Base-by-base conservation (phyloP, 2,329 filamentous ascomycete genomes). In the Ustulina deusta region DNA sequence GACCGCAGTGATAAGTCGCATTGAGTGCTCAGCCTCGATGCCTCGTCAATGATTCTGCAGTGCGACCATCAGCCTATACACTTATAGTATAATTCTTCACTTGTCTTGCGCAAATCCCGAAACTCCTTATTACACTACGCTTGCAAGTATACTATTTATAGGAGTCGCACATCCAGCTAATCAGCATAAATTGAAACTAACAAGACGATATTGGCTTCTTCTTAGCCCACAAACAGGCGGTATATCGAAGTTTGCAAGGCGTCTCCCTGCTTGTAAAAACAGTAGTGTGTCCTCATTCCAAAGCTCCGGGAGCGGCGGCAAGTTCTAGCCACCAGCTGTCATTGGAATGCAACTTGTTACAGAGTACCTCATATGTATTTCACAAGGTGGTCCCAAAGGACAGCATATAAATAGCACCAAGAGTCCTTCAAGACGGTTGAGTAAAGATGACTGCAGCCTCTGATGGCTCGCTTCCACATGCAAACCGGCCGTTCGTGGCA, bases 271-370 rank as follows among this genome's bases (percentile, higher is more conserved):
- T 48, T 34, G 40, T 52, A 55, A 13, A 22, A 22, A 15, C 27
- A 42, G 61, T 32, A 13, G n/a, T n/a, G n/a, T n/a, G n/a, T n/a
- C 20, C n/a, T 5, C 7, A 29, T 40, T 49, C 48, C n/a, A 29
- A 40, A 44, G 2, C 22, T n/a, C 10, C 17, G 48, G 40, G 25
- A 36, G 25, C 27, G n/a, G 49, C 34, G 40, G 52, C 44, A 52
- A 44, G 55, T 63, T 57, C 64, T 55, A 60, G 61, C 61, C 65
- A 64, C 55, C 32, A n/a, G 46, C 46, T 56, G 25, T 63, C 17
- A n/a, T n/a, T n/a, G 32, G 29, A 42, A 46, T 48, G 13, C 6
- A 38, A 25, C 29, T n/a, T 32, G 11, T 38, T 11, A 5, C 20
- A 36, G 44, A 32, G 17, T 9, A 15, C 20, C 27, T 27, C 46